These are phyloP conservation scores for Phyllosticta citriasiana DNA, from an alignment of 2,329 filamentous ascomycete genomes.

Conservation along the genomic window DNA sequence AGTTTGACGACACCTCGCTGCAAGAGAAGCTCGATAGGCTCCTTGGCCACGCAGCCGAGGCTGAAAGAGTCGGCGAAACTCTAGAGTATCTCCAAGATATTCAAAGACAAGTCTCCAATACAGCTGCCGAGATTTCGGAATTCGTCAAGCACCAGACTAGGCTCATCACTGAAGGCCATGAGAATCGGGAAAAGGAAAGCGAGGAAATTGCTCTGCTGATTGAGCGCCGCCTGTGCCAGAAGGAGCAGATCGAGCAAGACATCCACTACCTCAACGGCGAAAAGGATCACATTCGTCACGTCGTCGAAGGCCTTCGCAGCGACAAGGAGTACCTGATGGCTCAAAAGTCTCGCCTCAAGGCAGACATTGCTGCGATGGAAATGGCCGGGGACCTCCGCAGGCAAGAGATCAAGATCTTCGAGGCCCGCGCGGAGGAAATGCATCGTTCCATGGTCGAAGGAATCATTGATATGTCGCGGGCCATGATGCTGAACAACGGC, in stretches of 20 bases:
- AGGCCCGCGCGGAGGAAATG: conserved; percentile 73
- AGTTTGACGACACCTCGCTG: conserved; percentile 47
- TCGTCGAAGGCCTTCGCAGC: conserved; percentile 48
- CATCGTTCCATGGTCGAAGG: conserved; percentile 91
- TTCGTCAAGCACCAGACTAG: conserved; percentile 71
- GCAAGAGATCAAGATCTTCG: conserved; percentile 87
- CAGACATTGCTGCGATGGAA: conserved; percentile 83
- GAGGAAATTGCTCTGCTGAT: conserved; percentile 73
- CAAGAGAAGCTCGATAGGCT: conserved; percentile 47
- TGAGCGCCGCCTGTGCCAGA: conserved; percentile 61
- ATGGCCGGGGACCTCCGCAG: conserved; percentile 80
- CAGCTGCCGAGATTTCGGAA: conserved; percentile 71
- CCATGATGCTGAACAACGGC: conserved; percentile 59
- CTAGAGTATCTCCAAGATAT: conserved; percentile 81
- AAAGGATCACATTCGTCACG: conserved; percentile 38
- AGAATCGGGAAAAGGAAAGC: conserved; percentile 67
- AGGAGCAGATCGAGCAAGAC: conserved; percentile 46
- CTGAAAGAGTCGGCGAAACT: conserved; percentile 61
- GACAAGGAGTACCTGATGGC: conserved; percentile 67
- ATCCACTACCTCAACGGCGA: conserved; percentile 34
- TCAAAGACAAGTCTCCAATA: conserved; percentile 74
- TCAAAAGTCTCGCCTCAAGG: conserved; percentile 70
- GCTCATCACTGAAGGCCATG: conserved; percentile 65
- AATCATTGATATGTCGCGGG: conserved; percentile 89
- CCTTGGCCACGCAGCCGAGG: conserved; percentile 53